phyloP scores from a whole-genome alignment of 1,284 basidiomycete genomes.

The Microbotryomycetes sp. region DNA sequence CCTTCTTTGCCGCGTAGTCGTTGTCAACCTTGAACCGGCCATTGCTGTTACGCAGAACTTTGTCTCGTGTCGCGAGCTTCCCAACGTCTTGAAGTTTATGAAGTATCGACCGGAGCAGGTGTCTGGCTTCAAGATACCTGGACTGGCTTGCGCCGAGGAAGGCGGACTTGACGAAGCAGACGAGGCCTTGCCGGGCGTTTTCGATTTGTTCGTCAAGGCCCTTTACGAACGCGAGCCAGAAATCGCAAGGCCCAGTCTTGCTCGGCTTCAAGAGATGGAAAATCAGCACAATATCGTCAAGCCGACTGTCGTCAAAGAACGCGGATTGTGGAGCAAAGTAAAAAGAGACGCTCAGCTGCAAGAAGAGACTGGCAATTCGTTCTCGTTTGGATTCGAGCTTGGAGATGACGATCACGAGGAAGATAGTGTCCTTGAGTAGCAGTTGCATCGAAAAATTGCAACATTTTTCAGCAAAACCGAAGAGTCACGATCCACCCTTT shows the following conservation, averaged over 20 bases:
- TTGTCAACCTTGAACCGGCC: conserved; percentile 38
- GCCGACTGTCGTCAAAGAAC: background rate
- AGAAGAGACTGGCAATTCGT: background rate
- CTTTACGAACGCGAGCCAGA: background rate
- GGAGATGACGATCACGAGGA: background rate
- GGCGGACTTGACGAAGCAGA: conserved; percentile 17
- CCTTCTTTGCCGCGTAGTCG: conserved; percentile 22
- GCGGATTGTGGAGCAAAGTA: conserved; percentile 2
- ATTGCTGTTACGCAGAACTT: conserved; percentile 47
- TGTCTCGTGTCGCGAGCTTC: conserved; percentile 43
- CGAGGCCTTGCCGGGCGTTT: conserved; percentile 6
- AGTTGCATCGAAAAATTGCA: too few species aligned
- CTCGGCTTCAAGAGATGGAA: background rate
- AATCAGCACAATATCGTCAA: too few species aligned
- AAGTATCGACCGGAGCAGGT: conserved; percentile 43
- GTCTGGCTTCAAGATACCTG: conserved; percentile 41
- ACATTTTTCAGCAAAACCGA: too few species aligned
- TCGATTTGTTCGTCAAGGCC: conserved; percentile 4
- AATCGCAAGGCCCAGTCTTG: background rate
- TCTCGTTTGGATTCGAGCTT: conserved; percentile 13
- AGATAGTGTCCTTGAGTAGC: too few species aligned
- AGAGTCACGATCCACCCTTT: too few species aligned
- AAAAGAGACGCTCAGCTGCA: background rate
- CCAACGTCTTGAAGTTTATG: conserved; percentile 43
- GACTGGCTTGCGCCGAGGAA: background rate